Evolutionary conservation across 177 flowering plant species (phyloP).

Genomic region (Vitis hybrid): DNA sequence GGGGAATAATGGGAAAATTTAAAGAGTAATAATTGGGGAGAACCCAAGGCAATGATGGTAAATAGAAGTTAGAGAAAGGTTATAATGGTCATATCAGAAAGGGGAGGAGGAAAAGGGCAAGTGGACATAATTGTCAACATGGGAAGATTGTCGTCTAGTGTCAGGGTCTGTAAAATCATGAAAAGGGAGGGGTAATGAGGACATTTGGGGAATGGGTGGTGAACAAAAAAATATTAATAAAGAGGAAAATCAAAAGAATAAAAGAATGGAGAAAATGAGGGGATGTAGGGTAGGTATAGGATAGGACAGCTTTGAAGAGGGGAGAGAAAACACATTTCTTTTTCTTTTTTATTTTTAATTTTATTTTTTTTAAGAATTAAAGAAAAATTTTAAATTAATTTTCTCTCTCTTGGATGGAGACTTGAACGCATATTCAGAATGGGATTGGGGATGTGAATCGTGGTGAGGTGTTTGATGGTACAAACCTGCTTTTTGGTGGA

Average conservation of each 20-base stretch:
- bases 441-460: conserved; percentile 17
- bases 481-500: conserved; percentile 42
- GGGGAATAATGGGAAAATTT: too few relatives aligned
- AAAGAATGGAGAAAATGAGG: conserved; percentile 11
- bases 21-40: too few relatives aligned
- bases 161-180: not conserved
- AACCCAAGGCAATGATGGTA: too few relatives aligned
- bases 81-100: too few relatives aligned
- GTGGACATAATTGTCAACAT: conserved; percentile 10
- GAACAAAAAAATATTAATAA: too few relatives aligned
- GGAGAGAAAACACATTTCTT: conserved; percentile 5
- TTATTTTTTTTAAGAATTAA: not conserved
- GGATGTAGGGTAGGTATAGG: conserved; percentile 36
- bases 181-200: conserved; percentile 9
- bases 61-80: too few relatives aligned
- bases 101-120: too few relatives aligned
- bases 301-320: conserved; percentile 31
- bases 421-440: conserved; percentile 20
- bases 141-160: conserved; percentile 20
- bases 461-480: conserved; percentile 16
- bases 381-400: not conserved
- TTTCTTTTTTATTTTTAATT: not conserved
- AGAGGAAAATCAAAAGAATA: not conserved
- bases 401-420: conserved; percentile 15
- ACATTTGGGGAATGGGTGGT: conserved; percentile 12